Percentiles rank a stretch among this genome's conserved stretches.
These are phyloP conservation scores for Phytophthora podocarpi DNA, from an alignment of 352 stramenopile genomes.

Conservation along the genomic window DNA sequence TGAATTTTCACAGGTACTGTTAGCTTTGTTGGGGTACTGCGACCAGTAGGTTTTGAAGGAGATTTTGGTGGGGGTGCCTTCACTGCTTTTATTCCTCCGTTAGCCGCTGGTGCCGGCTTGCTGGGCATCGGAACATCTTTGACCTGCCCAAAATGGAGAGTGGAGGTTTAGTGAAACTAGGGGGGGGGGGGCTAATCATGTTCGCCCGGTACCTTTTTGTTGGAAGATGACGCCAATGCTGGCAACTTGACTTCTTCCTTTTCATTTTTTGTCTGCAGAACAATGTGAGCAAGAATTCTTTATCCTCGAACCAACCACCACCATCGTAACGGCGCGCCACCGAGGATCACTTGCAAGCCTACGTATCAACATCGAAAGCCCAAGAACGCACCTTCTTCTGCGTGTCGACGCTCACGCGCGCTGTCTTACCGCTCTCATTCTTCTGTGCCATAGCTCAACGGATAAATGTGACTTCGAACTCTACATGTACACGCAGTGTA, in stretches of 20 bases:
- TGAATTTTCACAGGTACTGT: conserved; percentile 15
- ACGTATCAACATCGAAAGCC: neutral
- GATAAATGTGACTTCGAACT: neutral
- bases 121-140: conserved; percentile 23
- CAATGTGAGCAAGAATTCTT: no score
- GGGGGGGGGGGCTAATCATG: neutral
- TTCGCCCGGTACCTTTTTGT: conserved; percentile 38
- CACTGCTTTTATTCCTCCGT: neutral
- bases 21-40: conserved; percentile 16
- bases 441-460: conserved; percentile 16
- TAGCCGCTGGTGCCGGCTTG: conserved; percentile 13
- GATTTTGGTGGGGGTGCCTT: conserved; percentile 20
- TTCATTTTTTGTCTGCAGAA: conserved; percentile 15
- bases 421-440: conserved; percentile 13
- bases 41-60: conserved; percentile 8
- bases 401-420: neutral
- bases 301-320: no score
- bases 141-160: neutral
- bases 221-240: conserved; percentile 30
- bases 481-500: conserved; percentile 1
- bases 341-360: no score
- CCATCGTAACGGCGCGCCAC: no score
- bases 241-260: conserved; percentile 61
- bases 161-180: neutral
- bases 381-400: conserved; percentile 17